These are phyloP conservation scores for Fusarium armeniacum DNA, from an alignment of 2,329 filamentous ascomycete genomes.

Conservation along the genomic window DNA sequence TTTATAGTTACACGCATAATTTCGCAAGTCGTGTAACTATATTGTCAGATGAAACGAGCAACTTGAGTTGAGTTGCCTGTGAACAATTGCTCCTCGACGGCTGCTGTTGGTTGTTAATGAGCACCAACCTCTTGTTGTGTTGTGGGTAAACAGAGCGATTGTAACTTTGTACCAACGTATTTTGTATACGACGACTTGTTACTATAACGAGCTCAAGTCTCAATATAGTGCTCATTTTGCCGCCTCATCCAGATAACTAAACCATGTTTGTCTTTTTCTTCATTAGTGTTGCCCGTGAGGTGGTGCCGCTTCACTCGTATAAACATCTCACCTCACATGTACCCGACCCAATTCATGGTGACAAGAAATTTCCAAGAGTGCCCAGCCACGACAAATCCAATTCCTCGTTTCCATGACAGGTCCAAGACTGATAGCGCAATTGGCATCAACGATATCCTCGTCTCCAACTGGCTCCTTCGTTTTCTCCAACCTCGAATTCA, in stretches of 20 bases:
- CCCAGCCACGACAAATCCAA: conserved; percentile 29
- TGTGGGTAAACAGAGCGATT: conserved; percentile 11
- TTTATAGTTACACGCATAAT: conserved; percentile 2
- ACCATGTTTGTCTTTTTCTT: conserved; percentile 6
- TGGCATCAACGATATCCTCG: conserved; percentile 7
- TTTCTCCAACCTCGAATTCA: conserved; percentile 24
- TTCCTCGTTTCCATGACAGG: conserved; percentile 14
- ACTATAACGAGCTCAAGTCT: conserved; percentile 10
- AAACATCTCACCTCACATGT: conserved; percentile 10
- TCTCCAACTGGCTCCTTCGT: conserved; percentile 21
- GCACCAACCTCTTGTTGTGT: conserved; percentile 11
- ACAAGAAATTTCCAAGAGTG: conserved; percentile 26
- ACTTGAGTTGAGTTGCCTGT: not conserved
- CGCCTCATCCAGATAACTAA: conserved; percentile 5
- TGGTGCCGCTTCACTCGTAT: conserved; percentile 26
- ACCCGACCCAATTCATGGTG: not conserved
- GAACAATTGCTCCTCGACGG: not conserved
- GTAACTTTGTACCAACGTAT: not conserved
- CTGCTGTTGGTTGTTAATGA: not conserved
- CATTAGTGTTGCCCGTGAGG: conserved; percentile 15
- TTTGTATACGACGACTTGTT: not conserved
- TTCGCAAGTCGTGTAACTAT: conserved; percentile 1
- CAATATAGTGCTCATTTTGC: conserved; percentile 1
- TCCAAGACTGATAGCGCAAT: conserved; percentile 22
- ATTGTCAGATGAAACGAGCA: conserved; percentile 7